These are phyloP conservation scores for Uronychia setigera DNA, from an alignment of 73 alveolate genomes.

Conservation along the genomic window DNA sequence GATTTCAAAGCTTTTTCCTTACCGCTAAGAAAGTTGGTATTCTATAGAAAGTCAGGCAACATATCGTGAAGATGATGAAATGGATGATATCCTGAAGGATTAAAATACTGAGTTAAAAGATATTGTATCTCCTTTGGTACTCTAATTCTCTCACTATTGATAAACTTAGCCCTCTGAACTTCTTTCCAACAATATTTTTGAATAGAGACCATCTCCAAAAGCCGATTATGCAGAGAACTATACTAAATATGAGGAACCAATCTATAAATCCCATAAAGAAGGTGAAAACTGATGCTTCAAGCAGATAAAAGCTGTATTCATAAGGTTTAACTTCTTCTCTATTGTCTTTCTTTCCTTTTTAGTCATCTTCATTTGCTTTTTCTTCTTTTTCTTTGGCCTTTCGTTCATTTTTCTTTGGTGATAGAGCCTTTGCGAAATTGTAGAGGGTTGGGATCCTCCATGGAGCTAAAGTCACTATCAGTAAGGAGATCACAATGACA, in stretches of 20 bases:
- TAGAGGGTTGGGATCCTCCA: too few relatives aligned
- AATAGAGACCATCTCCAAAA: background rate
- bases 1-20: background rate
- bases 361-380: too few relatives aligned
- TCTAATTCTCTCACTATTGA: background rate
- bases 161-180: background rate
- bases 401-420: too few relatives aligned
- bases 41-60: background rate
- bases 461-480: too few relatives aligned
- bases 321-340: too few relatives aligned
- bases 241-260: background rate
- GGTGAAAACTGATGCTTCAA: too few relatives aligned
- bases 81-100: background rate
- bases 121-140: background rate
- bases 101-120: background rate
- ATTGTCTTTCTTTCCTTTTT: too few relatives aligned
- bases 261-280: background rate
- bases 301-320: too few relatives aligned
- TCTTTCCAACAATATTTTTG: background rate
- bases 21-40: background rate
- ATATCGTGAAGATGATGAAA: background rate
- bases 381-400: too few relatives aligned
- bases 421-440: too few relatives aligned
- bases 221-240: background rate
- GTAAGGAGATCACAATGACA: too few relatives aligned